phyloP scores from a whole-genome alignment of 2,329 filamentous ascomycete genomes.

The Trichoderma semiorbis region DNA sequence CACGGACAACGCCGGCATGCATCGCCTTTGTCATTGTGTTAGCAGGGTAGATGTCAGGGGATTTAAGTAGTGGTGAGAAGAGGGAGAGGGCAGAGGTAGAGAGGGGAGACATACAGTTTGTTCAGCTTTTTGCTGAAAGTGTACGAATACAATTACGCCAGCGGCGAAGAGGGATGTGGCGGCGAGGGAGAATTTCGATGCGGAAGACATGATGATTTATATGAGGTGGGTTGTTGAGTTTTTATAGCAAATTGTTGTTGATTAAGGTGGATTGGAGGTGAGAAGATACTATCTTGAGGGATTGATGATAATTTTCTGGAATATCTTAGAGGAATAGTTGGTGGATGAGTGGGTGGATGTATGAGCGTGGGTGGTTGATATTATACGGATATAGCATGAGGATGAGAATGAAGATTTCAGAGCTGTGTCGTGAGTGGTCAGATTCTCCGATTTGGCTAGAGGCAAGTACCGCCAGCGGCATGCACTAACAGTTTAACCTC shows the following conservation, averaged over 20 bases:
- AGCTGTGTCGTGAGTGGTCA: not conserved
- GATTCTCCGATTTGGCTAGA: not conserved
- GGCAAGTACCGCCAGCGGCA: not conserved
- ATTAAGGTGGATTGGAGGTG: not conserved
- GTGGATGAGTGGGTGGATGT: not conserved
- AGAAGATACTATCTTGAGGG: not conserved
- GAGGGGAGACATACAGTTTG: constrained; percentile 61
- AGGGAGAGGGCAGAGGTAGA: constrained; percentile 18
- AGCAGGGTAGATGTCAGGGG: not conserved
- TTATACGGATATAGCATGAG: not conserved
- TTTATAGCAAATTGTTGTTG: not conserved
- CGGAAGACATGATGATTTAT: constrained; percentile 68
- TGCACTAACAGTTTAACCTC: not conserved
- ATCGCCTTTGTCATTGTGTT: constrained; percentile 64
- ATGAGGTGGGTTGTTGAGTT: not conserved
- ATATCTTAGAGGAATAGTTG: not conserved
- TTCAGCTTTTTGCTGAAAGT: constrained; percentile 82
- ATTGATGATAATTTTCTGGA: not conserved
- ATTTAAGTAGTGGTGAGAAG: not conserved
- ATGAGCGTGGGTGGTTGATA: not conserved
- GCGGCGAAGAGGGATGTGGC: constrained; percentile 73
- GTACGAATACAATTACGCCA: constrained; percentile 78
- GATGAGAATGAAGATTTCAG: not conserved
- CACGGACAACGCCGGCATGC: constrained; percentile 90
- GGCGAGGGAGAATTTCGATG: constrained; percentile 80